Conservation (phyloP, 345 rosid genomes). For the Orychophragmus violaceus region DNA sequence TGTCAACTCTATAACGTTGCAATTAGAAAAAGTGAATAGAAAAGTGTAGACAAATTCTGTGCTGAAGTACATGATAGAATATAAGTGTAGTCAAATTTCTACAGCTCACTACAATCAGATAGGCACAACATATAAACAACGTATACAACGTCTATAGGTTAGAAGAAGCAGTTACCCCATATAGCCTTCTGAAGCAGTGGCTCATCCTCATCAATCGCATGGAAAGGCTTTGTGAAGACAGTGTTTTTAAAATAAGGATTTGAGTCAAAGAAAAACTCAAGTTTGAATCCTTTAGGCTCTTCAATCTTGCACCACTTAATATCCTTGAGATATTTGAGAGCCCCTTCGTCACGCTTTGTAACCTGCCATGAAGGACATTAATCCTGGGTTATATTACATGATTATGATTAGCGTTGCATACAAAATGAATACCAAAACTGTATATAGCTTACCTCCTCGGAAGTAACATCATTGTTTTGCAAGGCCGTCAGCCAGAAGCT, state of each 20-base stretch:
- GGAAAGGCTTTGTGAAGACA: constrained; percentile 72
- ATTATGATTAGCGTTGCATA: neutral
- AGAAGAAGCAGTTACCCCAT: constrained; percentile 45
- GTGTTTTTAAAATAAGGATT: constrained; percentile 73
- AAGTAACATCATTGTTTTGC: constrained; percentile 72
- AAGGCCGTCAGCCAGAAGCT: constrained; percentile 76
- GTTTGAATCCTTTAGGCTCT: constrained; percentile 85
- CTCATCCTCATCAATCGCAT: constrained; percentile 92
- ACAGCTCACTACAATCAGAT: neutral
- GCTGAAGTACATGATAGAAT: constrained; percentile 29
- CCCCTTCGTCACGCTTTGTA: constrained; percentile 79
- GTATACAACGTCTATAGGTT: neutral
- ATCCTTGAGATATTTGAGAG: constrained; percentile 69
- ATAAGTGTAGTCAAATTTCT: neutral
- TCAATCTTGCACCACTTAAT: constrained; percentile 67
- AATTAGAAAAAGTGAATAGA: no score
- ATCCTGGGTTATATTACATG: neutral
- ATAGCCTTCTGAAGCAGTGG: constrained; percentile 84
- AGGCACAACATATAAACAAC: neutral
- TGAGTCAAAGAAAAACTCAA: constrained; percentile 66
- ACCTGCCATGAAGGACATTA: constrained; percentile 35
- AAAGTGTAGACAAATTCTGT: constrained; percentile 88
- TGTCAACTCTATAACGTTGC: no score
- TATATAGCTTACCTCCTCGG: constrained; percentile 53
- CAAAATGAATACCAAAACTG: neutral